Percentiles rank a stretch among this genome's conserved stretches.
Conservation (phyloP, 2,329 filamentous ascomycete species). For the Aureobasidium leucospermi region DNA sequence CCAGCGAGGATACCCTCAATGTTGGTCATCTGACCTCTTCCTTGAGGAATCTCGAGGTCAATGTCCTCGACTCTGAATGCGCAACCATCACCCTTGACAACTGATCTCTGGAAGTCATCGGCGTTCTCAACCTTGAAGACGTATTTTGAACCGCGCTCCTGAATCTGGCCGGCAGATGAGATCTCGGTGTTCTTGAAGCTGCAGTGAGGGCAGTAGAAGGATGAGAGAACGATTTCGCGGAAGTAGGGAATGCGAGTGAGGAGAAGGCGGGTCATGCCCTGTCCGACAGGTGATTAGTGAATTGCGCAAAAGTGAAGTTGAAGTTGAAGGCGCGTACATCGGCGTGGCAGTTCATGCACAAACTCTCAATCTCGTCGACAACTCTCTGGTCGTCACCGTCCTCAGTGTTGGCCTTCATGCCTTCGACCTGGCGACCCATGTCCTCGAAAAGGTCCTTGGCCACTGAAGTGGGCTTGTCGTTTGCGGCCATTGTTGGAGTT, state of each 20-base stretch:
- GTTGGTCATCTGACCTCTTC: slow-evolving; percentile 86
- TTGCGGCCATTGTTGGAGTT: slow-evolving; percentile 13
- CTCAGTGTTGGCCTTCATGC: slow-evolving; percentile 28
- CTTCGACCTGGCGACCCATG: slow-evolving; percentile 43
- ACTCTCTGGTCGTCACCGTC: slow-evolving; percentile 38
- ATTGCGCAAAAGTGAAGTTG: not conserved
- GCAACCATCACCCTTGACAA: slow-evolving; percentile 87
- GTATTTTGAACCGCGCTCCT: slow-evolving; percentile 79
- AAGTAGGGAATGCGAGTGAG: slow-evolving; percentile 94
- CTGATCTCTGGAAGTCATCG: slow-evolving; percentile 73
- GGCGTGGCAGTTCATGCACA: slow-evolving; percentile 50
- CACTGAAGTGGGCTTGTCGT: slow-evolving; percentile 21
- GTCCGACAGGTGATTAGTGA: not conserved
- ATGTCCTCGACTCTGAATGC: slow-evolving; percentile 82
- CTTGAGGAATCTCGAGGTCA: slow-evolving; percentile 86
- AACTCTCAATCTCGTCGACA: slow-evolving; percentile 46
- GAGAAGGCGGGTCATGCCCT: slow-evolving; percentile 80
- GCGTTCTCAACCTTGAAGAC: slow-evolving; percentile 67
- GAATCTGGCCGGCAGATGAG: slow-evolving; percentile 84
- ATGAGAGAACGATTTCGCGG: slow-evolving; percentile 95
- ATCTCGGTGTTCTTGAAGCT: slow-evolving; percentile 87
- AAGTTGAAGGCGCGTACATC: slow-evolving; percentile 28
- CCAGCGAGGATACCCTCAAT: slow-evolving; percentile 78
- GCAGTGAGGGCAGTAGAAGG: slow-evolving; percentile 88
- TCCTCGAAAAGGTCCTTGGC: slow-evolving; percentile 45